A percentile compares a stretch with the other conserved stretches of the same genome.
Evolutionary conservation across 23 red algal species (phyloP).

Genomic region (Gracilaria gracilis): DNA sequence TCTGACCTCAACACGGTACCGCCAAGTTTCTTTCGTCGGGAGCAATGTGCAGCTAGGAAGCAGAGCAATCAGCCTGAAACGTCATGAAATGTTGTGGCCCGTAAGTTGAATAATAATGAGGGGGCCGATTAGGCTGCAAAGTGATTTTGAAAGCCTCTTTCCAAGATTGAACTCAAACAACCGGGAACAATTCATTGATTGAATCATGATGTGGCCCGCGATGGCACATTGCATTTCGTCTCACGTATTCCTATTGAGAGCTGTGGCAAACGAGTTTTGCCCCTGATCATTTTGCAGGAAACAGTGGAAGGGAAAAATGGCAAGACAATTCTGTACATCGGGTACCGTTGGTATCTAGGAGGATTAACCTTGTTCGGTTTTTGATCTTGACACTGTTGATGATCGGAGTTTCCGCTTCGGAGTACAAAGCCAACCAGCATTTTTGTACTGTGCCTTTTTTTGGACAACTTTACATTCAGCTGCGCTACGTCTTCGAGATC

Average conservation of each 20-base stretch:
- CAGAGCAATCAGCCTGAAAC: conserved; percentile 7
- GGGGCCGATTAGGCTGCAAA: neutral
- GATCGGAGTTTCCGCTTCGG: too few relatives aligned
- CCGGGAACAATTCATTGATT: neutral
- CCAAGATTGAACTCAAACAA: neutral
- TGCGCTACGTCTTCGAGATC: too few relatives aligned
- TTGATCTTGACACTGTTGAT: too few relatives aligned
- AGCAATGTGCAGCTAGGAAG: neutral
- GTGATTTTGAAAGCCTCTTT: neutral
- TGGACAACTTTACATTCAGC: too few relatives aligned
- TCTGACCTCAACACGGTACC: neutral
- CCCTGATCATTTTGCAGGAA: too few relatives aligned
- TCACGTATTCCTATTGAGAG: neutral
- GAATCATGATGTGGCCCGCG: neutral
- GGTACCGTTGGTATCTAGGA: too few relatives aligned
- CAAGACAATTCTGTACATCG: neutral
- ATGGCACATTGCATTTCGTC: neutral
- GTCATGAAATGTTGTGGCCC: neutral
- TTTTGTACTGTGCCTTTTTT: too few relatives aligned
- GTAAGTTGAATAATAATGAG: neutral
- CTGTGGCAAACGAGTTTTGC: neutral
- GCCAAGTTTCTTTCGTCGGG: neutral
- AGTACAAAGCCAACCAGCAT: too few relatives aligned
- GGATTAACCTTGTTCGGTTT: too few relatives aligned
- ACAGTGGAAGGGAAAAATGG: neutral